A percentile compares a stretch with the other conserved stretches of the same genome.
phyloP scores from a whole-genome alignment of 2,329 filamentous ascomycete genomes.

The Colletotrichum sp. region DNA sequence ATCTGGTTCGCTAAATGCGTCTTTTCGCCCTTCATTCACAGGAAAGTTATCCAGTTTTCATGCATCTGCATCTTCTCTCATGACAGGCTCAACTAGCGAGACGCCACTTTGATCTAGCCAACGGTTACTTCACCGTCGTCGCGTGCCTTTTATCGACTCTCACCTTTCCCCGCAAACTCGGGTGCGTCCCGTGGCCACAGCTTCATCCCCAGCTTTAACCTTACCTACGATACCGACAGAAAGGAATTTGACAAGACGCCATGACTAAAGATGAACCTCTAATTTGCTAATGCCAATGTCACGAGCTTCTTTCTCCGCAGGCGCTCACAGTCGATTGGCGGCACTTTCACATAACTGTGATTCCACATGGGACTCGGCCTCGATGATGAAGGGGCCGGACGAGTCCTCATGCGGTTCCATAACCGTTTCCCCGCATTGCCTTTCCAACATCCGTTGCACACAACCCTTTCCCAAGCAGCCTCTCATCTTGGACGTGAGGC shows the following conservation, averaged over 20 bases:
- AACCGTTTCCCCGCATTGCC: slow-evolving; percentile 6
- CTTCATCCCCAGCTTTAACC: slow-evolving; percentile 1
- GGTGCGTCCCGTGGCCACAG: slow-evolving; percentile 12
- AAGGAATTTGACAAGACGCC: slow-evolving; percentile 12
- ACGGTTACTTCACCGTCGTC: slow-evolving; percentile 1
- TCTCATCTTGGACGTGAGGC: slow-evolving; percentile 4
- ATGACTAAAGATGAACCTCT: slow-evolving; percentile 6
- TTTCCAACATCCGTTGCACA: neutral
- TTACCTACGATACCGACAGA: slow-evolving; percentile 9
- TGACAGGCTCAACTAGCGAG: neutral
- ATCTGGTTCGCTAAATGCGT: neutral
- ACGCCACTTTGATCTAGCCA: neutral
- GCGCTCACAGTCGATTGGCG: neutral
- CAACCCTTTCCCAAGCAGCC: neutral
- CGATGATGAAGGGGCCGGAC: neutral
- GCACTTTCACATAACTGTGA: neutral
- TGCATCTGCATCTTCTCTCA: neutral
- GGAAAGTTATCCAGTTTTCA: neutral
- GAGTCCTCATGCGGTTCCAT: neutral
- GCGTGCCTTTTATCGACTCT: neutral
- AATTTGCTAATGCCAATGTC: slow-evolving; percentile 18
- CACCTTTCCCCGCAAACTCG: slow-evolving; percentile 18
- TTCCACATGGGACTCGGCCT: neutral
- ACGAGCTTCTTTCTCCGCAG: slow-evolving; percentile 8
- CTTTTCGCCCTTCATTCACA: neutral